A percentile compares a stretch with the other conserved stretches of the same genome.
Conservation (phyloP, 495 filamentous ascomycete species). For the Neurospora hispaniola region DNA sequence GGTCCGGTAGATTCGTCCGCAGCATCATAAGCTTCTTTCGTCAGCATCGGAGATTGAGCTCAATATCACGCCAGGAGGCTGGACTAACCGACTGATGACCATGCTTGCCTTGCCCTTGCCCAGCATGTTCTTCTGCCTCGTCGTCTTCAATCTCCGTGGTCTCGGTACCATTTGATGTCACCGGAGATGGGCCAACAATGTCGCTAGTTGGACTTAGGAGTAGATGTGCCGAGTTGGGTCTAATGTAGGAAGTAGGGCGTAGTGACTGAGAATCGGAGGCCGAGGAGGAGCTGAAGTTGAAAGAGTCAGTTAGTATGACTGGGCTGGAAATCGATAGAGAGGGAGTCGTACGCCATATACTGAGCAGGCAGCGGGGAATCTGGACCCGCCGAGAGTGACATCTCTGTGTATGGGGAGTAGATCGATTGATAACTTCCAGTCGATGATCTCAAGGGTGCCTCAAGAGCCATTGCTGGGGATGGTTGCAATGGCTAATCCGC, state of each 20-base stretch:
- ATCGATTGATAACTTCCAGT: constrained; percentile 44
- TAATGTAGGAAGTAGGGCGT: constrained; percentile 29
- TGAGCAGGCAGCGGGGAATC: constrained; percentile 38
- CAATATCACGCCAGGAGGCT: constrained; percentile 5
- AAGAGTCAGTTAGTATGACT: constrained; percentile 6
- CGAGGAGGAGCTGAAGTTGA: constrained; percentile 26
- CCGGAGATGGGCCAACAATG: constrained; percentile 62
- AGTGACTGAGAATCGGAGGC: constrained; percentile 28
- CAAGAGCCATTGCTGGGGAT: constrained; percentile 42
- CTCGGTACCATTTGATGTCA: constrained; percentile 65
- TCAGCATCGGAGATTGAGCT: constrained; percentile 12
- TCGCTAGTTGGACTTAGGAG: constrained; percentile 39
- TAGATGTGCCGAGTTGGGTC: constrained; percentile 30
- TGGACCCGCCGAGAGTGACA: constrained; percentile 42
- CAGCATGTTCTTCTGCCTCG: constrained; percentile 35
- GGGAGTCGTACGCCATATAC: constrained; percentile 35
- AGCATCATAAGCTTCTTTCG: constrained; percentile 43
- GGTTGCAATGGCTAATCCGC: background rate
- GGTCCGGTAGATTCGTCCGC: constrained; percentile 46
- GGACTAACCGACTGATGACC: constrained; percentile 28
- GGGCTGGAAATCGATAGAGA: background rate
- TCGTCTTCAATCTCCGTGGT: constrained; percentile 65
- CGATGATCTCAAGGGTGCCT: constrained; percentile 45
- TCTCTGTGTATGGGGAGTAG: constrained; percentile 51
- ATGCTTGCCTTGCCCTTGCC: constrained; percentile 11